Conservation (phyloP, 805 yeast genomes). For the Cyberlindnera amylophila region DNA sequence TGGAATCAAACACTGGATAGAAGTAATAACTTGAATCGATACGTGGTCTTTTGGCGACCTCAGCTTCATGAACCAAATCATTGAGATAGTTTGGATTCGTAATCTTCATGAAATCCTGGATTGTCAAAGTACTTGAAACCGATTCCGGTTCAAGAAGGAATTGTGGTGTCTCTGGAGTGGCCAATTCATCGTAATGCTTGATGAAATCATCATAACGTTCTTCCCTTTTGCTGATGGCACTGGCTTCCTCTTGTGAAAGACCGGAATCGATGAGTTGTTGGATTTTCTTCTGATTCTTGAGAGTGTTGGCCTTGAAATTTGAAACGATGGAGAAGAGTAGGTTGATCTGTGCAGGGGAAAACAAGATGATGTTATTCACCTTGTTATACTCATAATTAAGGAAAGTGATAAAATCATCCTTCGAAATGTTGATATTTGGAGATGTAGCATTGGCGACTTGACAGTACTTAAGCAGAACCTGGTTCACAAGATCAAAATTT, state of each 20-base stretch:
- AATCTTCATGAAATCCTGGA: conserved; percentile 38
- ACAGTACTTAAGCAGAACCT: conserved; percentile 33
- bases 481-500: conserved; percentile 38
- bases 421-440: conserved; percentile 32
- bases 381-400: conserved; percentile 35
- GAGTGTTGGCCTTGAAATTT: conserved; percentile 29
- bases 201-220: conserved; percentile 14
- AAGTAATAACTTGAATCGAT: conserved; percentile 35
- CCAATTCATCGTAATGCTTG: conserved; percentile 16
- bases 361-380: conserved; percentile 37
- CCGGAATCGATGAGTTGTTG: conserved; percentile 14
- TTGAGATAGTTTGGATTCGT: conserved; percentile 38
- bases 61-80: conserved; percentile 18
- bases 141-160: conserved; percentile 13
- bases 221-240: conserved; percentile 8
- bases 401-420: conserved; percentile 32
- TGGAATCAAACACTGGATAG: conserved; percentile 75
- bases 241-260: conserved; percentile 8
- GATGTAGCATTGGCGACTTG: conserved; percentile 9
- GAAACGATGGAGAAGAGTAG: conserved; percentile 30
- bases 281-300: conserved; percentile 17
- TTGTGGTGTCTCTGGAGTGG: conserved; percentile 16
- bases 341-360: conserved; percentile 39
- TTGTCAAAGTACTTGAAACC: conserved; percentile 13
- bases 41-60: conserved; percentile 11